Base-by-base conservation (phyloP, 306 rosid genomes). In the Benincasa hispida region DNA sequence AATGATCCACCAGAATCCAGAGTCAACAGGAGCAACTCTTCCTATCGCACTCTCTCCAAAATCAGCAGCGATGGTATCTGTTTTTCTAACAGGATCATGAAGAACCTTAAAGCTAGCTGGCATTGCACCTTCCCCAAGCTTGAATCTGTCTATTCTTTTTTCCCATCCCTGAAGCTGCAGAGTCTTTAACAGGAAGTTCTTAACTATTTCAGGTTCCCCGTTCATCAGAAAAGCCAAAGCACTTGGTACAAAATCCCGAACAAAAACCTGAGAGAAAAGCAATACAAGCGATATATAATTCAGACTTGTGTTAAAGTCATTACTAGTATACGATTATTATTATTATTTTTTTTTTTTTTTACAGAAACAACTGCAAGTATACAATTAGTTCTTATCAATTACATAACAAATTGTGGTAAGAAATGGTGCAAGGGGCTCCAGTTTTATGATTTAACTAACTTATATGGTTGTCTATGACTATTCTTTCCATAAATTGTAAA, bases 71-170 rank as follows among this genome's bases (percentile, higher is more conserved):
- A 76, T n/a, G 56, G 79, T 18, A 50, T 76, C 79, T 61, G 79
- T 76, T 61, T 76, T 76, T 48, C 73, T 60, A 61, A 76, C 58
- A 45, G 79, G 79, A 28, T 76, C 79, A 62, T 76, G 79, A 76
- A 76, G 79, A 76, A 76, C 79, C 69, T 76, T 76, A 63, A 76
- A 76, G 73, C 79, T 76, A 47, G 79, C 79, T 10, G 79, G 79
- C 79, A 76, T 76, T 60, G 79, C 79, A 76, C 79, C 79, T 76
- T 76, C 79, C 72, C 79, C 79, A 24, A 76, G 79, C 72, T 76
- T 76, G 79, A 76, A 76, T 76, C 79, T 76, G 47, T 76, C 79
- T 28, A 76, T 62, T 48, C 45, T 76, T 47, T 76, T 76, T 61
- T 76, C 79, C 79, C 79, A 76, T 39, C 79, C 79, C 56, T 76